Base-by-base conservation (phyloP, 2,329 filamentous ascomycete species). In the Didymella exigua region DNA sequence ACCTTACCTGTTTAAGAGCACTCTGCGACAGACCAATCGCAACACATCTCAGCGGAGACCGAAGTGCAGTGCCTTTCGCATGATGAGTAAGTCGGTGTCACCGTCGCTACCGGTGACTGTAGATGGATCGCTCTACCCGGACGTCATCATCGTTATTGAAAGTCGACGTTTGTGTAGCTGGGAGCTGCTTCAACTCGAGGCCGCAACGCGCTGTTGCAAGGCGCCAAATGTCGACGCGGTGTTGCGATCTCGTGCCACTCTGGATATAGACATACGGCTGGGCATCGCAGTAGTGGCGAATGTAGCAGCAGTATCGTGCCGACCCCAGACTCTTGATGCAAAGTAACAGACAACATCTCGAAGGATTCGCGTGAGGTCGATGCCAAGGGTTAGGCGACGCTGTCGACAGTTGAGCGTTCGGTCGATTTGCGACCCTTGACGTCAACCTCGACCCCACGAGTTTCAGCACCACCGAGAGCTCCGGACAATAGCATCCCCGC, bases 381-480 rank as follows among this genome's bases (percentile, higher is more conserved):
- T 47, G 52, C 52, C 52, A 55, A 55, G 52, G 34, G 36, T 13
- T 24, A 49, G 34, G 52, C 41, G 36, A 42, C 24, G 24, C 44
- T 42, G 38, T 38, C 36, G n/a, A 37, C 23, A 26, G 34, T 27
- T 9, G 27, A 44, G 26, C 23, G 27, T 41, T 49, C 23, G 33
- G 36, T 42, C 6, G 18, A n/a, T 46, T 26, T 43, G 31, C 27
- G 44, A 23, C 43, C 40, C 40, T 51, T 60, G 54, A 62, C 57
- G 54, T 38, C 58, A 49, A 36, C 49, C 21, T 52, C 46, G 43
- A 48, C 47, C 42, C 23, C 42, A 51, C 55, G 43, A 58, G 49
- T 48, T 56, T 37, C 38, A 34, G 43, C 59, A 58, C 56, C 56
- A 58, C 59, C 51, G 49, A 54, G 42, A 51, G 50, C 48, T 54